Evolutionary conservation across 176 grass and related monocot species (phyloP).

Genomic region (Poa pratensis): DNA sequence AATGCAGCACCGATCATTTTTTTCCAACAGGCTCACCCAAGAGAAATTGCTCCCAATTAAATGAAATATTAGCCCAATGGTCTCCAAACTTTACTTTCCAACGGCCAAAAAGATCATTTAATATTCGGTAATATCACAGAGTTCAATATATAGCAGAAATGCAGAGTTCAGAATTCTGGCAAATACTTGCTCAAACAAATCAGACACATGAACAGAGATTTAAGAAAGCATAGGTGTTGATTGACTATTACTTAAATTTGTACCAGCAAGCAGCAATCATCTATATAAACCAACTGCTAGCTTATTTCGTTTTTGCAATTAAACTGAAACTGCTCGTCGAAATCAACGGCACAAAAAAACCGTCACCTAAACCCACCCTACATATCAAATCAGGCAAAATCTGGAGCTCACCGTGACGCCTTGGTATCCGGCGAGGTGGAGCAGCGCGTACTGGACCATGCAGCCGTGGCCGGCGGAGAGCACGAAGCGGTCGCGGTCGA

Average conservation of each 20-base stretch:
- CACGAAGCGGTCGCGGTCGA: constrained; percentile 90
- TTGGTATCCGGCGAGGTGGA: constrained; percentile 86
- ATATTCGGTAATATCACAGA: background rate
- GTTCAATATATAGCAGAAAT: background rate
- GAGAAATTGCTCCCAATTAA: background rate
- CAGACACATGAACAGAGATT: background rate
- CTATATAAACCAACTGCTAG: too few relatives aligned
- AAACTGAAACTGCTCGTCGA: too few relatives aligned
- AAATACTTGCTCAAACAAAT: background rate
- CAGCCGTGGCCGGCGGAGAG: constrained; percentile 92
- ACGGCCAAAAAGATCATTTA: background rate
- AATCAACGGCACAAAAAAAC: too few relatives aligned
- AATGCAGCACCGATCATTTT: background rate
- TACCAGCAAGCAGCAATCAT: too few relatives aligned
- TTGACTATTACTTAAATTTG: too few relatives aligned
- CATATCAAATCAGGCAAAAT: background rate
- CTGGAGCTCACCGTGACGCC: constrained; percentile 66
- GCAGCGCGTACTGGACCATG: constrained; percentile 88
- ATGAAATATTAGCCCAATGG: background rate
- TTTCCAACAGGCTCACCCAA: background rate
- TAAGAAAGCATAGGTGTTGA: background rate
- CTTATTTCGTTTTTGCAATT: background rate
- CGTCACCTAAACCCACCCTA: background rate
- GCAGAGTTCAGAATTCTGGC: too few relatives aligned
- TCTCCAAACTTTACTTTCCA: background rate